Percentiles rank a stretch among this genome's conserved stretches.
Conservation (phyloP, 495 filamentous ascomycete genomes). For the Acidiella bohemica region DNA sequence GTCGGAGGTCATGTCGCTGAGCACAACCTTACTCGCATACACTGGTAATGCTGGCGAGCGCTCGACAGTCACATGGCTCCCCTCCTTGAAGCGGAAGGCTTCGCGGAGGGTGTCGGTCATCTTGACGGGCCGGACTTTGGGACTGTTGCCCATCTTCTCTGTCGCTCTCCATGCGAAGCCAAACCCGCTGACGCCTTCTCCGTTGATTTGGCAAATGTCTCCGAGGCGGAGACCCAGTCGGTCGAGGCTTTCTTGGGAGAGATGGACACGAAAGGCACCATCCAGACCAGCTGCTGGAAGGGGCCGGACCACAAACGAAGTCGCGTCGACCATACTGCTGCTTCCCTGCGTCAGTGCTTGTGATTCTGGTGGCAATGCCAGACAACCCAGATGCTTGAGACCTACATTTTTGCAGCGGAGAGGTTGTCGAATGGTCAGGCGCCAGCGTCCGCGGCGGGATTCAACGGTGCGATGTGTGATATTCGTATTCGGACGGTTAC, state of each 20-base stretch:
- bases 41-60: slow-evolving; percentile 28
- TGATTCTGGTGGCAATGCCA: not conserved
- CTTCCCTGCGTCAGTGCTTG: too few species aligned
- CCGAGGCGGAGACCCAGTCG: slow-evolving; percentile 47
- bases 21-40: slow-evolving; percentile 33
- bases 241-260: slow-evolving; percentile 51
- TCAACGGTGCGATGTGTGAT: too few species aligned
- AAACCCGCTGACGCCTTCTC: slow-evolving; percentile 2
- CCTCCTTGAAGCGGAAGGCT: slow-evolving; percentile 44
- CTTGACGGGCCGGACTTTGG: slow-evolving; percentile 47
- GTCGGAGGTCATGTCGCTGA: slow-evolving; percentile 39
- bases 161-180: slow-evolving; percentile 53
- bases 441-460: too few species aligned
- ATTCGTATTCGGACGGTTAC: too few species aligned
- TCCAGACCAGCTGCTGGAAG: slow-evolving; percentile 39
- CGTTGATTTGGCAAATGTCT: slow-evolving; percentile 34
- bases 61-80: slow-evolving; percentile 41
- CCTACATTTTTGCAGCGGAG: too few species aligned
- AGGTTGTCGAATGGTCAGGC: too few species aligned
- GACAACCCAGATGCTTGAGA: too few species aligned
- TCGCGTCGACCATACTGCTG: too few species aligned
- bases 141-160: slow-evolving; percentile 37
- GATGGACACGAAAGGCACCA: slow-evolving; percentile 51
- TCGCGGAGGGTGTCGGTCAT: slow-evolving; percentile 53
- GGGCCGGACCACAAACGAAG: slow-evolving; percentile 39